Evolutionary conservation across 257 asterid species (phyloP), one percentile per base, ranked within the genome.

Genomic region (Plantago major): DNA sequence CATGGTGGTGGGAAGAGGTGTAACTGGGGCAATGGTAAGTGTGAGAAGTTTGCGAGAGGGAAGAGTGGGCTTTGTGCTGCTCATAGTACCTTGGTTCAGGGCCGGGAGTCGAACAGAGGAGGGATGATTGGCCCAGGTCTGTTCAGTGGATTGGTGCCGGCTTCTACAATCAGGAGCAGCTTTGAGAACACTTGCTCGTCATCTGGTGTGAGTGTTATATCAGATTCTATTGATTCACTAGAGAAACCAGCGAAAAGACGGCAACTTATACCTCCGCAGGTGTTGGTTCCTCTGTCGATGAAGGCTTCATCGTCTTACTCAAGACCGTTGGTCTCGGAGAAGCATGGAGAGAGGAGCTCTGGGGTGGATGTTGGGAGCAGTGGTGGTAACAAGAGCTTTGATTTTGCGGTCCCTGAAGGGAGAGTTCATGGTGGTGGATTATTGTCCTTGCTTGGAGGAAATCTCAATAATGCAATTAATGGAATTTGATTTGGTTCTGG

Each of bases 1-100:
- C 98, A 90, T 5, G 98, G 98, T 16, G 98, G 98, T 43, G 98
- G 98, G 7, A 90, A 88, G 82, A 77, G 95, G 74, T 90, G 98
- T 67, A 78, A 63, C 33, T 90, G 95, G 94, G 94, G 80, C 1
- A 87, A 74, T 11, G 95, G 94, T 17, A 82, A 84, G 65, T 91
- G 98, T 12, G 95, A 88, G 58, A 91, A 88, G 28, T 91, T 91
- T 57, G 96, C 98, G 0, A 64, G 98, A 66, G 98, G 98, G 6
- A 91, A 69, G 73, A 85, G 81, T 5, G 96, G 98, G 55, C 78
- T 91, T 2, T 91, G 98, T 60, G 98, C 95, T 53, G 95, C 98
- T 7, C 98, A 91, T 46, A 55, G 85, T 64, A 91, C 84, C 72
- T 45, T 88, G 64, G 86, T 79, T 61, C 81, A 74, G 16, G 89